Evolutionary conservation across 345 rosid species (phyloP), one percentile per base, ranked within the genome.

Genomic region (Rhodamnia argentea): DNA sequence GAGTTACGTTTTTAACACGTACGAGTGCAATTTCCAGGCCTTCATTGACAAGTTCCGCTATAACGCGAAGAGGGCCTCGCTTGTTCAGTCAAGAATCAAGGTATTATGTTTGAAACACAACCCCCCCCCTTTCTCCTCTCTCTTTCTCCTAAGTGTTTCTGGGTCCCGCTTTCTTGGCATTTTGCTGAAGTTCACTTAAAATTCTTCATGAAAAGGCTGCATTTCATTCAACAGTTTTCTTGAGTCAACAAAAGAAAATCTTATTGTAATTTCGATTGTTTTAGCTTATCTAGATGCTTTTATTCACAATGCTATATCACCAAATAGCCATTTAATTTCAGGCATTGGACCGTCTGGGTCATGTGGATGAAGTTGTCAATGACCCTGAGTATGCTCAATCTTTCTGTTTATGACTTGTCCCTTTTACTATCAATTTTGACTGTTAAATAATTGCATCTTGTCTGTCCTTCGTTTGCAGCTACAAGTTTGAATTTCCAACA

Each of bases 51-150:
- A 97, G 92, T 97, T 97, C 91, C 98, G 99, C 60, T 97, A 92
- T 88, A 97, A 97, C 91, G 99, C 99, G 82, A 97, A 97, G 90
- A 96, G 99, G 92, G 99, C 99, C 76, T 94, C 99, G 52, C 99
- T 97, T 89, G 99, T 97, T 88, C 99, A 97, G 93, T 97, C 99
- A 85, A 93, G 99, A 93, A 96, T 97, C 90, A 97, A 97, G 99
- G 99, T 97, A 55, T 87, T 50, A 75, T 54, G 84, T 53, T 83
- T 23, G 37, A 15, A 2, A n/a, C n/a, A n/a, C n/a, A n/a, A n/a
- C n/a, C n/a, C n/a, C n/a, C n/a, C 82, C 55, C 57, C 50, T 47
- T 50, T 22, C 52, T 51, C 83, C 76, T 53, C 78, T 86, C 52
- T 76, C 58, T 55, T 90, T 85, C 82, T 59, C 47, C 78, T 37